A percentile compares a stretch with the other conserved stretches of the same genome.
Conservation (phyloP, 2,329 filamentous ascomycete genomes). For the Aspergillus sp. region DNA sequence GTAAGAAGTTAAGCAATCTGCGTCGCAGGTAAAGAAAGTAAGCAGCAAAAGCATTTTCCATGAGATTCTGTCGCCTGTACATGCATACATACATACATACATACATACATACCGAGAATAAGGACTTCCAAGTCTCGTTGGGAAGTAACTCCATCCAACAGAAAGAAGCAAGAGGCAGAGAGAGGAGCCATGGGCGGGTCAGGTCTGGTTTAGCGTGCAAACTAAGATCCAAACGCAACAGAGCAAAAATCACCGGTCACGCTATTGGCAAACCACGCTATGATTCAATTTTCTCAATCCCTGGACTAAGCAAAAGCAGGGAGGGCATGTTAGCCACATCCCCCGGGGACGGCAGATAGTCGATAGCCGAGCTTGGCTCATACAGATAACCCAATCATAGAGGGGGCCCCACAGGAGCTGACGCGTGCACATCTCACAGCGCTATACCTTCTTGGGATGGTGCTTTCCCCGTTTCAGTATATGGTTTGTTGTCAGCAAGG, state of each 20-base stretch:
- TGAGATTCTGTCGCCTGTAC: too few relatives aligned
- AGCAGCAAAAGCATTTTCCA: too few relatives aligned
- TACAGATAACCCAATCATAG: slow-evolving; percentile 33
- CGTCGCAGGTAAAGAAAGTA: too few relatives aligned
- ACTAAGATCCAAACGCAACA: not conserved
- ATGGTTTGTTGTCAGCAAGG: slow-evolving; percentile 12
- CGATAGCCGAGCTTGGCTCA: slow-evolving; percentile 42
- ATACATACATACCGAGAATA: too few relatives aligned
- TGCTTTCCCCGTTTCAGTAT: slow-evolving; percentile 18
- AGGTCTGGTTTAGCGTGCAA: not conserved
- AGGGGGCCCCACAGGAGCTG: slow-evolving; percentile 29
- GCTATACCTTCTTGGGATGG: slow-evolving; percentile 12
- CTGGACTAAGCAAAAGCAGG: slow-evolving; percentile 7
- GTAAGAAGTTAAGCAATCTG: too few relatives aligned
- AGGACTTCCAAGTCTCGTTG: not conserved
- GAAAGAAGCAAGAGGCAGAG: not conserved
- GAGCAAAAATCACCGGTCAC: not conserved
- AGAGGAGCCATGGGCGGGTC: not conserved
- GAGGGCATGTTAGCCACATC: slow-evolving; percentile 13
- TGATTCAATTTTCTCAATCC: slow-evolving; percentile 12
- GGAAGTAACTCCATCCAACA: not conserved
- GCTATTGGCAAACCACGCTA: slow-evolving; percentile 5
- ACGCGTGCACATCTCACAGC: slow-evolving; percentile 36
- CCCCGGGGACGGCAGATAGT: slow-evolving; percentile 40
- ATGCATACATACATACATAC: too few relatives aligned